phyloP scores from a whole-genome alignment of 2,329 filamentous ascomycete genomes.

The Helminthosporium solani region DNA sequence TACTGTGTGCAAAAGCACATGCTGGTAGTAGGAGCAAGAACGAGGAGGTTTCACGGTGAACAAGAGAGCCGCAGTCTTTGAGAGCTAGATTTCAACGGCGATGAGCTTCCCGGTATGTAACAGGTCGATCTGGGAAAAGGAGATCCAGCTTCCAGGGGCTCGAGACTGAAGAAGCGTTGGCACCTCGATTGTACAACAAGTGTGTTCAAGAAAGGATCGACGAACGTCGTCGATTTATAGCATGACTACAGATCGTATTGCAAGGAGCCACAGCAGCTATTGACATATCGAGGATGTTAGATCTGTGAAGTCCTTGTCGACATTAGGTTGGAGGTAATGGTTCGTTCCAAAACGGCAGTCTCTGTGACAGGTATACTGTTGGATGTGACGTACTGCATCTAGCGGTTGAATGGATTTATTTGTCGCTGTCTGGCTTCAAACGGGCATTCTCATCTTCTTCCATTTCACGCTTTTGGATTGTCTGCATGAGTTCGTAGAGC shows the following conservation, averaged over 20 bases:
- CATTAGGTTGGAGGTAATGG: neutral
- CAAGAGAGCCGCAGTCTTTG: no score
- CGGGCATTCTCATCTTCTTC: slow-evolving; percentile 52
- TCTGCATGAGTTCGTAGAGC: slow-evolving; percentile 89
- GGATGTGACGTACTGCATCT: neutral
- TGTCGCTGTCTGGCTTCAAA: slow-evolving; percentile 28
- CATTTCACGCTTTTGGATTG: slow-evolving; percentile 61
- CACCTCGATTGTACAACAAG: neutral
- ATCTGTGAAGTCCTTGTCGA: neutral
- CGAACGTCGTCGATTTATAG: neutral
- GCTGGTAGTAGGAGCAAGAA: neutral
- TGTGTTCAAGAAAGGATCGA: neutral
- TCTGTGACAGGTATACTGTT: neutral
- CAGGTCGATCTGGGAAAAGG: neutral
- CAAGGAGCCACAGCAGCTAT: neutral
- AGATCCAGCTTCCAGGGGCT: neutral
- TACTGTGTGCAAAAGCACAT: slow-evolving; percentile 53
- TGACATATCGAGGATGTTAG: neutral
- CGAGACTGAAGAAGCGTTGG: neutral
- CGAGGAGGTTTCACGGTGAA: neutral
- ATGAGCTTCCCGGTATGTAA: neutral
- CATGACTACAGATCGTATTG: neutral
- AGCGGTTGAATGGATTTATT: slow-evolving; percentile 16
- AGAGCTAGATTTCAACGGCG: neutral
- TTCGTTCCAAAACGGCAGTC: neutral